phyloP scores from a whole-genome alignment of 169 alveolate genomes.

The Eimeria maxima region DNA sequence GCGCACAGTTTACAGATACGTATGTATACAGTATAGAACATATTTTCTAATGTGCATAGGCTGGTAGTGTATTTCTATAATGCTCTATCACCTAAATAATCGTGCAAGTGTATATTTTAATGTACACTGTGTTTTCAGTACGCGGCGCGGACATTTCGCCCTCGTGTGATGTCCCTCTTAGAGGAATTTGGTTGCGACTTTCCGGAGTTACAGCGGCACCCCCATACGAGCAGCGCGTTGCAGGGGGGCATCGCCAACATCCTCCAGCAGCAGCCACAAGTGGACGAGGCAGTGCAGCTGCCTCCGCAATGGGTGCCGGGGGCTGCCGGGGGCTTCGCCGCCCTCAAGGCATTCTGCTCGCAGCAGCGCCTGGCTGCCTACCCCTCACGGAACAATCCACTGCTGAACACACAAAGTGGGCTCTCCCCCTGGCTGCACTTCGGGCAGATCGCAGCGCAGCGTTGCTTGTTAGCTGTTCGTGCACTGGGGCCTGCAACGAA shows the following conservation, averaged over 20 bases:
- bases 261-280: neutral
- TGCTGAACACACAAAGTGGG: conserved; percentile 74
- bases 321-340: conserved; percentile 8
- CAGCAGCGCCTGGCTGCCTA: conserved; percentile 8
- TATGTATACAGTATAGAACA: no score
- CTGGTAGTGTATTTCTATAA: no score
- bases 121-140: neutral
- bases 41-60: no score
- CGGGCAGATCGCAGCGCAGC: conserved; percentile 85
- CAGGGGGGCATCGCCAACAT: neutral
- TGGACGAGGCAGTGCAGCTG: neutral
- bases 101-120: neutral
- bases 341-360: conserved; percentile 6
- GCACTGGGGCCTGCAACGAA: conserved; percentile 18
- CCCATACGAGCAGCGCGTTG: neutral
- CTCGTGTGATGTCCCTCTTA: conserved; percentile 17
- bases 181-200: conserved; percentile 38
- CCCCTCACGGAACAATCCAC: conserved; percentile 65
- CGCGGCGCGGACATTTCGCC: conserved; percentile 79
- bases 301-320: conserved; percentile 57
- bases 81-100: no score
- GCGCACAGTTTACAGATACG: no score
- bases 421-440: conserved; percentile 86
- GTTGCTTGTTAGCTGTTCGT: conserved; percentile 80
- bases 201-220: neutral